phyloP scores from a whole-genome alignment of 139 green algal genomes.

The Asterochloris erici region DNA sequence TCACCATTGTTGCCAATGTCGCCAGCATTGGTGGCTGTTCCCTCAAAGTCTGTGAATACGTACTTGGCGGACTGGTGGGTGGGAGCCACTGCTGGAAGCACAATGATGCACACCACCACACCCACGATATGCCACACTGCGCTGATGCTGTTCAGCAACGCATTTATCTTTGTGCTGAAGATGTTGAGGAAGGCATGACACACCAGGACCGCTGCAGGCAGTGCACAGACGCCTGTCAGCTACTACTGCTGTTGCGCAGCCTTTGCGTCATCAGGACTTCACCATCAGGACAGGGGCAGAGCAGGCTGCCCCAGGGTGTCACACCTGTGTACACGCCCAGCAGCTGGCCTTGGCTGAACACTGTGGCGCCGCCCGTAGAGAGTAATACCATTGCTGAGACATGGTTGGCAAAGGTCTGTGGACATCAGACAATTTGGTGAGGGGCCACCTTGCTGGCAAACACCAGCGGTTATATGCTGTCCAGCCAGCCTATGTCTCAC shows the following conservation, averaged over 20 bases:
- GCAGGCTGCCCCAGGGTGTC: background rate
- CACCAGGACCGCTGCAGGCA: conserved; percentile 21
- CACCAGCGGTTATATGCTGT: too few relatives aligned
- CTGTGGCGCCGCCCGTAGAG: conserved; percentile 8
- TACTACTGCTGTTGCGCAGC: too few relatives aligned
- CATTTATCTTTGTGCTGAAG: conserved; percentile 29
- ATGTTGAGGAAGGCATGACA: conserved; percentile 36
- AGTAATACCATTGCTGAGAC: conserved; percentile 24
- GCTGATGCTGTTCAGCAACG: conserved; percentile 28
- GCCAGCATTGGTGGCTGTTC: background rate
- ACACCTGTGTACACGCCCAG: conserved; percentile 32
- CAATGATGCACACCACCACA: conserved; percentile 29
- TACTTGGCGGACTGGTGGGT: conserved; percentile 26
- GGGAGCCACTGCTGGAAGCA: conserved; percentile 35
- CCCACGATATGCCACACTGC: conserved; percentile 49
- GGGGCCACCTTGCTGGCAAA: too few relatives aligned
- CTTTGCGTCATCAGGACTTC: too few relatives aligned
- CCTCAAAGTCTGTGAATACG: conserved; percentile 38
- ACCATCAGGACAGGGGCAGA: background rate
- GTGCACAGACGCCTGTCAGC: too few relatives aligned
- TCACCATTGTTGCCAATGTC: conserved; percentile 23
- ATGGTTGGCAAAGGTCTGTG: conserved; percentile 21
- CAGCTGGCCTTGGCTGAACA: conserved; percentile 12
- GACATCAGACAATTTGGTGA: too few relatives aligned
- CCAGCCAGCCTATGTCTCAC: too few relatives aligned